These are phyloP conservation scores for Trifolium subterraneum DNA, from an alignment of 306 rosid genomes.

Conservation along the genomic window DNA sequence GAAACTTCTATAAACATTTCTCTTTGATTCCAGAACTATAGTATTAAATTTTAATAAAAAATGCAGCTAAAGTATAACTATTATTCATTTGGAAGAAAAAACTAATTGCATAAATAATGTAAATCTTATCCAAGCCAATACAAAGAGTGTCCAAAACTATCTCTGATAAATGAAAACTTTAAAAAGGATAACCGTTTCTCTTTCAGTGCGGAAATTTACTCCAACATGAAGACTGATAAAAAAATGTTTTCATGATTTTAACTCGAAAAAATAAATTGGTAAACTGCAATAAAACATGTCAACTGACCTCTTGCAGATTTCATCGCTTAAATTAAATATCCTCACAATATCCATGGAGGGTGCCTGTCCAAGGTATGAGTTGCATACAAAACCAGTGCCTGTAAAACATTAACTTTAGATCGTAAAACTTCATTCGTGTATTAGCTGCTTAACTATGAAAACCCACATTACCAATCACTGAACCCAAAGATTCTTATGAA, in stretches of 20 bases:
- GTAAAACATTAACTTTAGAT: slow-evolving; percentile 41
- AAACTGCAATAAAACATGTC: slow-evolving; percentile 26
- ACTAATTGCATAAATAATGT: neutral
- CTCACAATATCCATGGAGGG: slow-evolving; percentile 83
- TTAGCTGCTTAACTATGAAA: slow-evolving; percentile 5
- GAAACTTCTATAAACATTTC: neutral
- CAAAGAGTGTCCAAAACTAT: slow-evolving; percentile 3
- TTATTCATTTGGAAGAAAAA: neutral
- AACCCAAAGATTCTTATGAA: neutral
- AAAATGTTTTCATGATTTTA: slow-evolving; percentile 1
- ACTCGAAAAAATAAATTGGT: neutral
- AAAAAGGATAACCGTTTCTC: neutral
- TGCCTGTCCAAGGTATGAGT: slow-evolving; percentile 63
- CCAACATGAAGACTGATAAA: neutral
- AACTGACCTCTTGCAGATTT: slow-evolving; percentile 75
- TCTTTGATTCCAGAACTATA: neutral
- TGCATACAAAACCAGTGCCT: slow-evolving; percentile 85
- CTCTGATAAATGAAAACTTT: slow-evolving; percentile 1
- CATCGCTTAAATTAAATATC: slow-evolving; percentile 81
- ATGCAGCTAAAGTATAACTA: neutral
- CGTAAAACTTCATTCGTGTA: slow-evolving; percentile 8
- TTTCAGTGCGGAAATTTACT: neutral
- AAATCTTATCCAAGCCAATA: neutral
- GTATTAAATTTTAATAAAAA: neutral
- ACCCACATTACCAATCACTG: neutral